Evolutionary conservation across 306 rosid species (phyloP).

Genomic region (Malus asiatica): DNA sequence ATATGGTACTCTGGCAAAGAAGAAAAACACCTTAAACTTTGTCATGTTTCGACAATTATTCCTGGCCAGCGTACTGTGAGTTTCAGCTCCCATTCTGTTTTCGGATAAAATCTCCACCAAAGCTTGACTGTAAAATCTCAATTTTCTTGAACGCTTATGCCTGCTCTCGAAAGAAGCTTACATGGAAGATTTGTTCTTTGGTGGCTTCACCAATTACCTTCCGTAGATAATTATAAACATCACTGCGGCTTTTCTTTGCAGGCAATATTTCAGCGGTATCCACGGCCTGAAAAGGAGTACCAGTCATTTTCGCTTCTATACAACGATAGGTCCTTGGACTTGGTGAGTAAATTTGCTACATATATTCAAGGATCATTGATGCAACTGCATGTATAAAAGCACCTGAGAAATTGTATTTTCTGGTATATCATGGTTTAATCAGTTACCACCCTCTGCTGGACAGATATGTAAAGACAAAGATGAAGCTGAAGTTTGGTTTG

Average conservation of each 20-base stretch:
- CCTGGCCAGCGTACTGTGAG: conserved; percentile 99
- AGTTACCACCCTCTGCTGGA: conserved; percentile 25
- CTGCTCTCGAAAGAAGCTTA: conserved; percentile 8
- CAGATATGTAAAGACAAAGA: conserved; percentile 99
- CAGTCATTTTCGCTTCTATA: conserved; percentile 92
- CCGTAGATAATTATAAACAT: background rate
- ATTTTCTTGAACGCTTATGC: conserved; percentile 6
- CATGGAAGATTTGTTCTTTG: background rate
- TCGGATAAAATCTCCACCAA: conserved; percentile 1
- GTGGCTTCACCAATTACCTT: background rate
- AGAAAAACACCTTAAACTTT: conserved; percentile 68
- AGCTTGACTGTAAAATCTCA: too few relatives aligned
- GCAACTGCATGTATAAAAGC: background rate
- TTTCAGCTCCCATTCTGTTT: conserved; percentile 20
- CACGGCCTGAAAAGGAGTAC: conserved; percentile 96
- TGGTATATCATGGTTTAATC: conserved; percentile 19
- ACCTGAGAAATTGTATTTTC: conserved; percentile 1
- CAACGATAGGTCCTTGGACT: conserved; percentile 80
- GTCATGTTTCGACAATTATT: conserved; percentile 74
- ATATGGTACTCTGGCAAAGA: conserved; percentile 90
- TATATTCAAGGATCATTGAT: background rate
- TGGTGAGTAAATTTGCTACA: conserved; percentile 50
- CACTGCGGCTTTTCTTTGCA: conserved; percentile 34
- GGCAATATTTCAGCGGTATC: conserved; percentile 95
- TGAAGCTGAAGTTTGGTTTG: conserved; percentile 98